These are phyloP conservation scores for Sarocladium kiliense DNA, from an alignment of 2,329 filamentous ascomycete genomes.

Conservation along the genomic window DNA sequence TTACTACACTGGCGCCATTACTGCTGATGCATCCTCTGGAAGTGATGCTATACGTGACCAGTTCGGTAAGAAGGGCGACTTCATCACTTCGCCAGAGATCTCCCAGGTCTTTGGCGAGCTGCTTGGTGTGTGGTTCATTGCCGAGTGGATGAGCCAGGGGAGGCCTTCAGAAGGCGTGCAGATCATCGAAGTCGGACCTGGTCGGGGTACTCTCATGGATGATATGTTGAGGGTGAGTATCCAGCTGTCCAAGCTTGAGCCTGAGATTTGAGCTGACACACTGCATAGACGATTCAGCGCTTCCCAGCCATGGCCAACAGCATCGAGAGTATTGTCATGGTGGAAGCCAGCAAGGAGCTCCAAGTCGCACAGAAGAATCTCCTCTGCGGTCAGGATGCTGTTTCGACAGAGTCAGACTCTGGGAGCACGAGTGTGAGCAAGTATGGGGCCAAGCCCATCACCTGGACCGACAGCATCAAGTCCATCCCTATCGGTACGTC, in stretches of 20 bases:
- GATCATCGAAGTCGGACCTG: slow-evolving; percentile 90
- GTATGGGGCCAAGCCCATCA: slow-evolving; percentile 66
- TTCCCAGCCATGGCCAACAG: slow-evolving; percentile 74
- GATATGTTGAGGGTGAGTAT: slow-evolving; percentile 74
- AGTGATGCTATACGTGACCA: slow-evolving; percentile 59
- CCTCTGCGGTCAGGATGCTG: slow-evolving; percentile 68
- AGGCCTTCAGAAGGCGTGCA: slow-evolving; percentile 68
- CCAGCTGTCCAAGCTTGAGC: not conserved
- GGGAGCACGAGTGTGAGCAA: slow-evolving; percentile 74
- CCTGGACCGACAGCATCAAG: slow-evolving; percentile 87
- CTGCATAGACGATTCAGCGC: slow-evolving; percentile 68
- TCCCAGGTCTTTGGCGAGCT: slow-evolving; percentile 96
- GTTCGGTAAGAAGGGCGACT: slow-evolving; percentile 91
- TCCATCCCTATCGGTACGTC: slow-evolving; percentile 64
- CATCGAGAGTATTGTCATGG: slow-evolving; percentile 85
- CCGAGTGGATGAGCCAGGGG: slow-evolving; percentile 94
- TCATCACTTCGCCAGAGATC: slow-evolving; percentile 95
- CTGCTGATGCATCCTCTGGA: slow-evolving; percentile 26
- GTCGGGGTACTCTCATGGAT: slow-evolving; percentile 93
- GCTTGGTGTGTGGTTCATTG: slow-evolving; percentile 88
- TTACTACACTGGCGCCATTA: slow-evolving; percentile 80
- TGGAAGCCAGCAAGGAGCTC: slow-evolving; percentile 84
- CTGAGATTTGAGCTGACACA: not conserved
- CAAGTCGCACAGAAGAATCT: slow-evolving; percentile 72
- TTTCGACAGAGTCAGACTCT: slow-evolving; percentile 64